Evolutionary conservation across 495 filamentous ascomycete species (phyloP).

Genomic region (Podospora anserina): DNA sequence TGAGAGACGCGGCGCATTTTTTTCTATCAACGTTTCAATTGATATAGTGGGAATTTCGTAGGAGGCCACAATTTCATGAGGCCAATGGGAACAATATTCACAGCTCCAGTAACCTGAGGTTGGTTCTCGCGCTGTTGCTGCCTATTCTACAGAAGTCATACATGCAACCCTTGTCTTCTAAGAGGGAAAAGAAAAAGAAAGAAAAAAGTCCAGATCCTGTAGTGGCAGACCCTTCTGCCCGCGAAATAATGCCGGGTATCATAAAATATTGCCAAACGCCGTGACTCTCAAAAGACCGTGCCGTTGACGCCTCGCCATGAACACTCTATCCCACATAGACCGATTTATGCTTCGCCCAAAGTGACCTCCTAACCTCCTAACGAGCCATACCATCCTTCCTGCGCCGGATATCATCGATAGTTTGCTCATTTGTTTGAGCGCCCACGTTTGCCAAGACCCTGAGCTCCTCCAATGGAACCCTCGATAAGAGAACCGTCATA

Average conservation of each 20-base stretch:
- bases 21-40: not conserved
- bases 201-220: not conserved
- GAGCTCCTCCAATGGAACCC: constrained; percentile 52
- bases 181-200: not conserved
- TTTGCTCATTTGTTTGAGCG: constrained; percentile 38
- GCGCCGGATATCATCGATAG: constrained; percentile 27
- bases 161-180: not conserved
- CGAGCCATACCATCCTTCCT: constrained; percentile 22
- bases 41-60: not conserved
- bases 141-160: not conserved
- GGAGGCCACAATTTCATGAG: not conserved
- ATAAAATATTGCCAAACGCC: not conserved
- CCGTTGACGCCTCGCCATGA: not conserved
- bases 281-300: not conserved
- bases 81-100: not conserved
- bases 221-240: not conserved
- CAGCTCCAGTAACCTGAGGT: not conserved
- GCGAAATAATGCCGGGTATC: constrained; percentile 1
- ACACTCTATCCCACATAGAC: not conserved
- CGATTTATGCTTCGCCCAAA: not conserved
- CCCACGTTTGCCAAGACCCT: constrained; percentile 26
- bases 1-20: not conserved
- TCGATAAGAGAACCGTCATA: constrained; percentile 60
- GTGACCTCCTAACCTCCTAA: constrained; percentile 12
- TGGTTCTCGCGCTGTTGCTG: not conserved